These are phyloP conservation scores for Macadamia tetraphylla DNA, from an alignment of 164 flowering plant genomes.

Conservation along the genomic window DNA sequence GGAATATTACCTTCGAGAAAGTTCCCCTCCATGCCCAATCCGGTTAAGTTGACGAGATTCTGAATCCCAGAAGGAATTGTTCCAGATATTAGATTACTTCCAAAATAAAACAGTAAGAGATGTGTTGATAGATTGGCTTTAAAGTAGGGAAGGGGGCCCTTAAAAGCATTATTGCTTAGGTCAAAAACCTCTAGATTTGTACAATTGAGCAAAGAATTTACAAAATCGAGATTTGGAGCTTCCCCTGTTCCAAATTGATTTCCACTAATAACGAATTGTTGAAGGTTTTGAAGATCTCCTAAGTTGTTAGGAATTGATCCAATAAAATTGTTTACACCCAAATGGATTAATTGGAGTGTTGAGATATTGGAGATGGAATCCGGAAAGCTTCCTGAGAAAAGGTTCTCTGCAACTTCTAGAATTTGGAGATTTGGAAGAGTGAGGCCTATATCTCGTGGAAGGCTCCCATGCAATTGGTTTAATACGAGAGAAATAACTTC, in stretches of 20 bases:
- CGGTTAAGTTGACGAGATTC: background rate
- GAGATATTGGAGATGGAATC: background rate
- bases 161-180: background rate
- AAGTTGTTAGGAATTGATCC: background rate
- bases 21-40: background rate
- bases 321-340: background rate
- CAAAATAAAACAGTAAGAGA: background rate
- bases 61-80: background rate
- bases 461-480: background rate
- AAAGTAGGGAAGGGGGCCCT: background rate
- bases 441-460: background rate
- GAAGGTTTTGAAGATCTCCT: background rate
- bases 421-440: background rate
- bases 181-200: background rate
- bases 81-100: background rate
- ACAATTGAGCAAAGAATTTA: background rate
- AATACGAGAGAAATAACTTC: background rate
- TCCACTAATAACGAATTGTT: background rate
- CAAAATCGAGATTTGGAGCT: background rate
- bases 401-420: background rate
- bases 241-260: background rate
- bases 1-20: background rate
- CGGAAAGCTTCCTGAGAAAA: background rate
- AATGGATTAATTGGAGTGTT: background rate
- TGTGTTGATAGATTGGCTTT: background rate